Evolutionary conservation across 257 asterid genomes (phyloP), one percentile per base, ranked within the genome.

Genomic region (Orobanche coerulescens): DNA sequence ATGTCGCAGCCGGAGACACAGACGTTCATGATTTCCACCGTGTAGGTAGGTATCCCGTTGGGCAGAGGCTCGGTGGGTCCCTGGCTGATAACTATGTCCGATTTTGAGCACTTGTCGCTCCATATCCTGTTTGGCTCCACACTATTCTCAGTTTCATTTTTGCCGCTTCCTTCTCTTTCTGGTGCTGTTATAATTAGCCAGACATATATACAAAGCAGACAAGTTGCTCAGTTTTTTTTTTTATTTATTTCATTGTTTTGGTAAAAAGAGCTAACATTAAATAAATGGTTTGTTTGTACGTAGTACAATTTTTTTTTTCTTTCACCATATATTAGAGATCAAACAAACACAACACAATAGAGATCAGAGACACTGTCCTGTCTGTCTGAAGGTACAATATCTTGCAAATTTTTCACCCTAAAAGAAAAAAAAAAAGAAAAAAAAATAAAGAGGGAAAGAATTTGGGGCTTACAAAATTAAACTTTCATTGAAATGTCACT

Each of bases 41-140:
- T 86, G 73, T 85, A 91, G 0, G 90, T 86, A 2, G 98, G 98
- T 3, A 91, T 91, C 6, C 98, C 98, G 20, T 34, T 91, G 0
- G 96, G 96, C 62, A 88, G 61, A n/a, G 95, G 88, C 58, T 71
- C 72, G 0, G 92, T 82, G 33, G 86, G 79, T 19, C 95, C 95
- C 51, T 91, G 98, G 70, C 68, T 82, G 33, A 91, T 77, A 15
- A 76, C 71, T n/a, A 91, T 73, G 77, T 91, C 96, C 0, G 96
- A 80, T 51, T 68, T 77, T 4, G 96, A 90, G 56, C 95, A 87
- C 61, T 63, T 81, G 52, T 85, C 95, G 16, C 86, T 76, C 95
- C 96, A 87, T 46, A 90, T 82, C 58, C 97, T 75, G 80, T 80
- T 68, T 1, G 95, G 79, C 64, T 90, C 82, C 77, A 64, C 86